Evolutionary conservation across 345 rosid species (phyloP), one percentile per base, ranked within the genome.

Genomic region (Limnanthes douglasii): DNA sequence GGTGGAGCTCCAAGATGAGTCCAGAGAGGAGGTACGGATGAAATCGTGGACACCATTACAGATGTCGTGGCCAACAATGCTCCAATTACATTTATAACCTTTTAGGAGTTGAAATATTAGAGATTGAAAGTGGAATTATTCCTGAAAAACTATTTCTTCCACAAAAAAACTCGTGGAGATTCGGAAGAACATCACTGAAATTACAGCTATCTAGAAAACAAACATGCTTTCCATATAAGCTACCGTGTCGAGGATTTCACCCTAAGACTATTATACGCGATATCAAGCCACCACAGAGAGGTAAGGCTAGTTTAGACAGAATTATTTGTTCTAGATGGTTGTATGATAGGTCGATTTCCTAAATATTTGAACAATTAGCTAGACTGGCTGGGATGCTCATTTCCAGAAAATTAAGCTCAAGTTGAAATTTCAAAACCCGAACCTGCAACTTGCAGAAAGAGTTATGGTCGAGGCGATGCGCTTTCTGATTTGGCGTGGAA

Each of bases 111-210:
- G n/a, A n/a, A n/a, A n/a, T n/a, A n/a, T n/a, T n/a, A n/a, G n/a
- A n/a, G n/a, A n/a, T n/a, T n/a, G n/a, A n/a, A n/a, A n/a, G n/a
- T n/a, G n/a, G n/a, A n/a, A n/a, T n/a, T n/a, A n/a, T 5, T 4
- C 70, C 73, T 0, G 18, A 39, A 16, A 70, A 35, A 11, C 20
- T 22, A 11, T 70, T 59, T 1, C n/a, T n/a, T n/a, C n/a, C n/a
- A n/a, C n/a, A n/a, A n/a, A n/a, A n/a, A n/a, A n/a, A n/a, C n/a
- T n/a, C n/a, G n/a, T n/a, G n/a, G n/a, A n/a, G n/a, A n/a, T n/a
- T n/a, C n/a, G n/a, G n/a, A n/a, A n/a, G n/a, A n/a, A n/a, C n/a
- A n/a, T n/a, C n/a, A n/a, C n/a, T n/a, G n/a, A n/a, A n/a, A n/a
- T 55, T 1, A 1, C 0, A 8, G 21, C 8, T 18, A 35, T 4